Evolutionary conservation across 768 basidiomycete species (phyloP).

Genomic region (Pleurotus salmoneostramineus): DNA sequence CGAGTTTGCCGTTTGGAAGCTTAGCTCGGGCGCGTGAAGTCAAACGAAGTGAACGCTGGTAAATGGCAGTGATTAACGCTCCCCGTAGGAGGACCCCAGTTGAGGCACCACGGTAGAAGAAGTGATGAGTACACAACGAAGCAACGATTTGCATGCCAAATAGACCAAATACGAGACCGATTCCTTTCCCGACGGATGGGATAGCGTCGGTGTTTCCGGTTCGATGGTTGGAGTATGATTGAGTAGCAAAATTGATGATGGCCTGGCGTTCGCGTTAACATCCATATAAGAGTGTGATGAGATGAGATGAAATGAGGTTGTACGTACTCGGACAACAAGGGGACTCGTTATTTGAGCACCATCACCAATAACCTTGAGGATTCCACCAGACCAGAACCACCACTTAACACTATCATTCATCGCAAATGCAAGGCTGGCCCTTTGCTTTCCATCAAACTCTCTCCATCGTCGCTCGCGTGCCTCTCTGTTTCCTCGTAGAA

Average conservation of each 20-base stretch:
- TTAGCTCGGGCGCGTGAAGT: conserved; percentile 76
- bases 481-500: conserved; percentile 45
- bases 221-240: conserved; percentile 51
- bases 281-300: background rate
- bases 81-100: conserved; percentile 80
- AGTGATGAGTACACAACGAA: conserved; percentile 73
- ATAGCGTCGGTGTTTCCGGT: conserved; percentile 16
- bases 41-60: conserved; percentile 70
- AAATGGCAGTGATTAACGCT: conserved; percentile 86
- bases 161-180: conserved; percentile 74
- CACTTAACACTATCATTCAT: conserved; percentile 76
- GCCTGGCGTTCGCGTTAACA: conserved; percentile 32
- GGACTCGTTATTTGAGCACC: conserved; percentile 72
- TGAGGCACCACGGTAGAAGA: conserved; percentile 72
- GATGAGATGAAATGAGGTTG: background rate
- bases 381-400: conserved; percentile 74
- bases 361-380: conserved; percentile 60
- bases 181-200: conserved; percentile 48
- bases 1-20: conserved; percentile 83
- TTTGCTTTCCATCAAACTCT: conserved; percentile 55
- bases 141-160: conserved; percentile 63
- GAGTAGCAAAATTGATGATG: conserved; percentile 65
- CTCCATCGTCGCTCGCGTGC: conserved; percentile 63
- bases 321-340: conserved; percentile 69
- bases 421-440: conserved; percentile 61